Conservation (phyloP, 2,329 filamentous ascomycete species). For the Rugonectria rugulosa region DNA sequence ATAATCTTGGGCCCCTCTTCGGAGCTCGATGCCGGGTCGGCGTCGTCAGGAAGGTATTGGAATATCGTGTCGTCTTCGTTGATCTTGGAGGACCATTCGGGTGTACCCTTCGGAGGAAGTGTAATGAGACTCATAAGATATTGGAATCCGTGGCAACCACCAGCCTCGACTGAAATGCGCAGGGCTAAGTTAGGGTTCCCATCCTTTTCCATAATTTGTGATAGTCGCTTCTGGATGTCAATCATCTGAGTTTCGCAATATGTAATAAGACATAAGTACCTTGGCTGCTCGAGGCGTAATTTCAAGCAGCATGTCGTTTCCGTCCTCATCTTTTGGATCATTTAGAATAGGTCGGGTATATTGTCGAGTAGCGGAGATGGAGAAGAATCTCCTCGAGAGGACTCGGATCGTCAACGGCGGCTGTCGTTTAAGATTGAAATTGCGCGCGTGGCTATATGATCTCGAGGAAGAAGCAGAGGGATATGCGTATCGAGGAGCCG, state of each 20-base stretch:
- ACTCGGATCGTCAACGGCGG: constrained; percentile 13
- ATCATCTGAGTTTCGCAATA: neutral
- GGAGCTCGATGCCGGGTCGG: constrained; percentile 36
- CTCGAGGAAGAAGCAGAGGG: neutral
- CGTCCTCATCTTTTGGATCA: constrained; percentile 80
- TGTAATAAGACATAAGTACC: constrained; percentile 52
- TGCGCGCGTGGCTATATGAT: neutral
- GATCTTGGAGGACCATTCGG: constrained; percentile 46
- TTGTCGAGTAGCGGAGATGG: constrained; percentile 43
- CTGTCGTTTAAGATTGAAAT: neutral
- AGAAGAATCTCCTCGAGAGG: constrained; percentile 43
- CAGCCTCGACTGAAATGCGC: constrained; percentile 90
- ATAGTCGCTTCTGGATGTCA: constrained; percentile 65
- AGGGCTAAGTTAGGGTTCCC: constrained; percentile 81
- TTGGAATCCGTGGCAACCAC: constrained; percentile 97
- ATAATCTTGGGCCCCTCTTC: constrained; percentile 75
- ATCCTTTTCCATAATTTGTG: constrained; percentile 77
- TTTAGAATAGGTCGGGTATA: constrained; percentile 68
- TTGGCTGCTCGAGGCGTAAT: constrained; percentile 85
- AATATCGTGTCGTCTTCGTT: constrained; percentile 89
- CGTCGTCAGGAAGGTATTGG: constrained; percentile 66
- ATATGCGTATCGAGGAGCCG: constrained; percentile 8
- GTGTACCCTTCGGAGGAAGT: constrained; percentile 53
- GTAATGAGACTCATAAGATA: constrained; percentile 90
- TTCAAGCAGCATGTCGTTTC: constrained; percentile 81